Conservation (phyloP, 1,139 yeast genomes). For the Blastobotrys elegans region DNA sequence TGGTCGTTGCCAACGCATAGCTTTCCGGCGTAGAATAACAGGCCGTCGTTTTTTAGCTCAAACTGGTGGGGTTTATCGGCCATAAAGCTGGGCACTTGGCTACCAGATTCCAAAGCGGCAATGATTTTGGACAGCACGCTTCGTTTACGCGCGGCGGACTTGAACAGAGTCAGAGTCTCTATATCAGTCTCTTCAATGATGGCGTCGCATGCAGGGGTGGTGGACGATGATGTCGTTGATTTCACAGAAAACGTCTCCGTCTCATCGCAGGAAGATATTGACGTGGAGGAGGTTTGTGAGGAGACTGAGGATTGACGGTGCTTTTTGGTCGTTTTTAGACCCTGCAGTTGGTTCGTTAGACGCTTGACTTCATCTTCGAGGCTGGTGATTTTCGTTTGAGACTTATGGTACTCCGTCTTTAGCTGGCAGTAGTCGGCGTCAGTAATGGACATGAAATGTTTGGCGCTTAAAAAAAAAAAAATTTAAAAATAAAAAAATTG, state of each 20-base stretch:
- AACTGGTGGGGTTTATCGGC: not conserved
- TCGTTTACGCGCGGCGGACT: slow-evolving; percentile 1
- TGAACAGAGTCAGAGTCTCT: not conserved
- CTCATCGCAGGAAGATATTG: not conserved
- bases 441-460: slow-evolving; percentile 1
- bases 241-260: not conserved
- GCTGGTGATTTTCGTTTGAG: slow-evolving; percentile 1
- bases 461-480: no score
- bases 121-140: slow-evolving; percentile 2
- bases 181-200: not conserved
- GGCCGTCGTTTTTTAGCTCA: slow-evolving; percentile 3
- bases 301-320: not conserved
- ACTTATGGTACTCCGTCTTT: not conserved
- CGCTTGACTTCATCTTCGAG: slow-evolving; percentile 5
- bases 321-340: not conserved
- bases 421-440: slow-evolving; percentile 3
- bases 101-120: not conserved
- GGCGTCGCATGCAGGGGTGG: slow-evolving; percentile 1
- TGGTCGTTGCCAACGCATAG: slow-evolving; percentile 5
- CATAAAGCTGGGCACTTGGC: not conserved
- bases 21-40: slow-evolving; percentile 2
- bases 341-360: not conserved
- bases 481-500: no score
- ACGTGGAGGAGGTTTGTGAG: not conserved
- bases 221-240: not conserved